These are phyloP conservation scores for Russula ochroleuca DNA, from an alignment of 768 basidiomycete genomes.

Conservation along the genomic window DNA sequence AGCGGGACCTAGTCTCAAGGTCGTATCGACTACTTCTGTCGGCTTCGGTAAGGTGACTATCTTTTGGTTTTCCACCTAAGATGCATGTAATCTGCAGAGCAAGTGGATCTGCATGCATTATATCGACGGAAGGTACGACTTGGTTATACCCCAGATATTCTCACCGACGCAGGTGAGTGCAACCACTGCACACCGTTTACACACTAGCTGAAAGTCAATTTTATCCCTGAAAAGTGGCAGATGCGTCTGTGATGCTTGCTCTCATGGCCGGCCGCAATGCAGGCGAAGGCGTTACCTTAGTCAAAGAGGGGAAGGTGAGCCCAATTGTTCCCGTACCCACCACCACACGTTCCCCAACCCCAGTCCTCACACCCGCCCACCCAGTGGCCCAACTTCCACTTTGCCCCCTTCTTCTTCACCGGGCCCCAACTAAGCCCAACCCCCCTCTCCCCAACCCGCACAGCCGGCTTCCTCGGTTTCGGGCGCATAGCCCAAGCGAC, in stretches of 20 bases:
- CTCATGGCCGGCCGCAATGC: slow-evolving; percentile 90
- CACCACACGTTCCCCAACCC: background rate
- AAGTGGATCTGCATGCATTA: slow-evolving; percentile 61
- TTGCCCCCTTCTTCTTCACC: slow-evolving; percentile 81
- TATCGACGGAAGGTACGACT: slow-evolving; percentile 60
- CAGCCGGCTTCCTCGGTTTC: slow-evolving; percentile 89
- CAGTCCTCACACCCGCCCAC: background rate
- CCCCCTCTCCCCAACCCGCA: slow-evolving; percentile 48
- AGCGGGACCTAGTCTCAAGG: slow-evolving; percentile 72
- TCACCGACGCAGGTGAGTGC: slow-evolving; percentile 78
- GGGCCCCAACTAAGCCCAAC: slow-evolving; percentile 74
- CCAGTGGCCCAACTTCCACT: slow-evolving; percentile 76
- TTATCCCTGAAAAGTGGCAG: slow-evolving; percentile 66
- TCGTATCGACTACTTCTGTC: slow-evolving; percentile 93
- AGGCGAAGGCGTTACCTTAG: slow-evolving; percentile 56
- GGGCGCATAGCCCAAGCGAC: slow-evolving; percentile 90
- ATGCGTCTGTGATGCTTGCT: slow-evolving; percentile 82
- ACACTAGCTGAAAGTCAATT: background rate
- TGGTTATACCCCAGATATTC: slow-evolving; percentile 91
- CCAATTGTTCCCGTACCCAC: background rate
- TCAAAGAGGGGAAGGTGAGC: slow-evolving; percentile 64
- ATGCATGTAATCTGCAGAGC: slow-evolving; percentile 51
- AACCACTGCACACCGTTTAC: background rate
- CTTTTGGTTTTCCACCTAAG: background rate
- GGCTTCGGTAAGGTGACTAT: slow-evolving; percentile 59